Base-by-base conservation (phyloP, 768 basidiomycete genomes). In the Xerocomellus intermedius region DNA sequence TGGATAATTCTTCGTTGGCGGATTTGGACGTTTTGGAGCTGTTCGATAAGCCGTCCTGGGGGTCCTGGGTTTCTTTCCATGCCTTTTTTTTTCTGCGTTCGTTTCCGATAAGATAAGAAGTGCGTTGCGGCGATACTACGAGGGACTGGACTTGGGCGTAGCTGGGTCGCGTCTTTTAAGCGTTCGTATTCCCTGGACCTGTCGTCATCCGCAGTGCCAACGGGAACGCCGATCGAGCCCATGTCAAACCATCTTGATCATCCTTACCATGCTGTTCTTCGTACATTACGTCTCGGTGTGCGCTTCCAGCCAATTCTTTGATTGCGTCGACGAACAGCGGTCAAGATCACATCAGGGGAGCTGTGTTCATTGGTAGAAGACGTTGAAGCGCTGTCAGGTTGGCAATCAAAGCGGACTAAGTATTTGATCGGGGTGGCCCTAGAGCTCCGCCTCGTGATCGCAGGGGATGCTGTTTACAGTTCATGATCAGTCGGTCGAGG, bases 1-100 rank as follows among this genome's bases (percentile, higher is more conserved):
- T 65, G 66, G 19, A 69, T 66, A 43, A 58, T 36, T 14, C 50
- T 64, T 33, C 60, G 66, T 46, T 69, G 69, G 45, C 66, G 61
- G 8, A 54, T 6, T 42, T 64, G 68, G 21, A 61, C 58, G 19
- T 10, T 52, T 47, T 70, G 65, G 26, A 69, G 61, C 38, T 65
- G 66, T 10, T 70, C 66, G 36, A 69, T 46, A 35, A 68, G 55
- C 5, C 61, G 55, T 2, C 45, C 49, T 3, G 58, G 44, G 14
- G 55, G 54, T 3, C 45, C 49, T 3, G 57, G 44, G 17, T 55
- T 56, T 54, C 52, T 54, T 8, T 59, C 58, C 32, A 48, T 48
- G 30, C 3, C 39, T 28, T n/a, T 3, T 2, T 22, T 1, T n/a
- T 57, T 10, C 14, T 21, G 16, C 5, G 19, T 16, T 32, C 10